Conservation (phyloP, 345 rosid genomes). For the Boechera divaricarpa region DNA sequence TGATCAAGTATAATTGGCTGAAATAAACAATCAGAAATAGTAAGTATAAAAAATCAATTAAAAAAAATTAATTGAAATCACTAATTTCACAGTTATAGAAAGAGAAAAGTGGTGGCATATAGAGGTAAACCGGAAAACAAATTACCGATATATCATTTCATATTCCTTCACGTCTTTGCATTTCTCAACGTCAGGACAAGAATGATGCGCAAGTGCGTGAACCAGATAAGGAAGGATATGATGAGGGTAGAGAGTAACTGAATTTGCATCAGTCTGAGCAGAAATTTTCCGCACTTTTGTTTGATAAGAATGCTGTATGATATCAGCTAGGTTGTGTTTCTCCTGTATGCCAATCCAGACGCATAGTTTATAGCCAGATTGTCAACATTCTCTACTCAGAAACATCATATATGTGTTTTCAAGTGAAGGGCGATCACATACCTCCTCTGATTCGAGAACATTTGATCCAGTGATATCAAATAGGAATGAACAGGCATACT, state of each 20-base stretch:
- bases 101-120: conserved; percentile 9
- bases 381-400: conserved; percentile 36
- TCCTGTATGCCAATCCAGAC: conserved; percentile 61
- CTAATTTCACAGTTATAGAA: conserved; percentile 10
- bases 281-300: conserved; percentile 74
- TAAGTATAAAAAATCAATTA: not conserved
- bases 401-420: conserved; percentile 28
- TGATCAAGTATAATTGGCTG: conserved; percentile 75
- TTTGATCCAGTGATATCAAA: conserved; percentile 57
- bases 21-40: conserved; percentile 31
- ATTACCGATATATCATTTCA: conserved; percentile 79
- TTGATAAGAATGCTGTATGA: conserved; percentile 82
- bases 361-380: conserved; percentile 26
- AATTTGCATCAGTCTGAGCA: conserved; percentile 65
- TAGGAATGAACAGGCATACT: conserved; percentile 85
- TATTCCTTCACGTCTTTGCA: conserved; percentile 86
- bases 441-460: conserved; percentile 74
- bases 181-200: conserved; percentile 74
- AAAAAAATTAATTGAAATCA: not conserved
- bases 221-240: conserved; percentile 72
- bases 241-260: conserved; percentile 64
- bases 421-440: conserved; percentile 48
- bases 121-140: not conserved
- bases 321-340: conserved; percentile 79
- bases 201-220: conserved; percentile 86